A percentile compares a stretch with the other conserved stretches of the same genome.
Evolutionary conservation across 495 filamentous ascomycete genomes (phyloP).

Genomic region (Clavariopsis aquatica): DNA sequence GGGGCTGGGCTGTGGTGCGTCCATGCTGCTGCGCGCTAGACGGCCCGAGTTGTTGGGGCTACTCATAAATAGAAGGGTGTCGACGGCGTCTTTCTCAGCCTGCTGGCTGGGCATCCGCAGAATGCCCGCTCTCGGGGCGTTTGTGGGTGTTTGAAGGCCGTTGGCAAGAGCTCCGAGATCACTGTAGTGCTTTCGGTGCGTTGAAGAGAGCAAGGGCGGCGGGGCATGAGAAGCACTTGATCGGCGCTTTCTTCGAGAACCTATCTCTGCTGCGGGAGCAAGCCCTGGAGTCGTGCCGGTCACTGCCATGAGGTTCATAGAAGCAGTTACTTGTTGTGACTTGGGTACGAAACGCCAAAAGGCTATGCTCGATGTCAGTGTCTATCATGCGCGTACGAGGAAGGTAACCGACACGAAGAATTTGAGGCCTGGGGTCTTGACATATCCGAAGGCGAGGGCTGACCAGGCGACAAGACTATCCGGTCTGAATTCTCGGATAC

Average conservation of each 20-base stretch:
- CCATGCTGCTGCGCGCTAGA: constrained; percentile 29
- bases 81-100: constrained; percentile 83
- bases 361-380: constrained; percentile 19
- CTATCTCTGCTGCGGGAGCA: constrained; percentile 37
- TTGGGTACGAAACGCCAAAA: constrained; percentile 24
- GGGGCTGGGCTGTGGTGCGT: constrained; percentile 31
- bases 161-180: constrained; percentile 14
- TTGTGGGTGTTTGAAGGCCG: constrained; percentile 29
- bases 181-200: constrained; percentile 36
- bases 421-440: constrained; percentile 19
- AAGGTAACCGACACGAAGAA: constrained; percentile 19
- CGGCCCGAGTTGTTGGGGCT: constrained; percentile 71
- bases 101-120: constrained; percentile 64
- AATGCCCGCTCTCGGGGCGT: constrained; percentile 33
- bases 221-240: constrained; percentile 34
- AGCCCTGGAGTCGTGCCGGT: constrained; percentile 20
- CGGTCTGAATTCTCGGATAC: constrained; percentile 37
- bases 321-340: neutral
- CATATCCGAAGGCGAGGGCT: constrained; percentile 20
- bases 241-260: constrained; percentile 35
- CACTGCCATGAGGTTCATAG: constrained; percentile 2
- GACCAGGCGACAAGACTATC: constrained; percentile 28
- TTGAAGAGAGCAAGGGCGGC: constrained; percentile 27
- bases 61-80: constrained; percentile 83
- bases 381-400: neutral